Evolutionary conservation across 176 grass and related monocot species (phyloP).

Genomic region (Oropetium thomaeum): DNA sequence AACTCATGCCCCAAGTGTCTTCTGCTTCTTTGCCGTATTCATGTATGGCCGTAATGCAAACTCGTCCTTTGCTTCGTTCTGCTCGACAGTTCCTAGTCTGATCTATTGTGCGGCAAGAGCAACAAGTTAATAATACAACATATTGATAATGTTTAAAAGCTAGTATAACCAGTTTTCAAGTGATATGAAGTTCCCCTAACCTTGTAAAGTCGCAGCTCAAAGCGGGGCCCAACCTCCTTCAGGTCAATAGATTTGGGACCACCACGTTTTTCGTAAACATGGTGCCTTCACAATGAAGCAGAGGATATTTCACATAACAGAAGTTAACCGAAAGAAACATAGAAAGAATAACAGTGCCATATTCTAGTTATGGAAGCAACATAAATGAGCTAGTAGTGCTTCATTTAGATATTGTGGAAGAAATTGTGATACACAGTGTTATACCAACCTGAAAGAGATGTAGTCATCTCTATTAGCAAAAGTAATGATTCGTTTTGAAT

Average conservation of each 20-base stretch:
- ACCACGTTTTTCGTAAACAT: constrained; percentile 74
- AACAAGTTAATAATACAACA: neutral
- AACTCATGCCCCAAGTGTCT: constrained; percentile 59
- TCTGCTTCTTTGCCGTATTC: constrained; percentile 77
- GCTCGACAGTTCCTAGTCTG: constrained; percentile 68
- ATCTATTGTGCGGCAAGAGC: constrained; percentile 44
- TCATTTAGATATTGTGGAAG: neutral
- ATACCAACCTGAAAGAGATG: constrained; percentile 86
- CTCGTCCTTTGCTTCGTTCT: constrained; percentile 69
- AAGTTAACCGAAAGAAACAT: neutral
- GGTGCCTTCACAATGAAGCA: constrained; percentile 52
- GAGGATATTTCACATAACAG: neutral
- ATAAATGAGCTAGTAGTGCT: neutral
- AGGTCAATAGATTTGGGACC: constrained; percentile 71
- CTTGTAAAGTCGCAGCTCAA: constrained; percentile 79
- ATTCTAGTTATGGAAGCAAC: neutral
- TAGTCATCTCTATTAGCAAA: constrained; percentile 77
- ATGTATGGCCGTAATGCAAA: constrained; percentile 70
- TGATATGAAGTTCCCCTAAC: constrained; percentile 6
- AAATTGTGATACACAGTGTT: neutral
- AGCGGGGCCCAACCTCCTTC: constrained; percentile 78
- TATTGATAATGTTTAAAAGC: neutral
- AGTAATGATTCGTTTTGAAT: constrained; percentile 75
- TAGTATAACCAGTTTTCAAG: too few relatives aligned
- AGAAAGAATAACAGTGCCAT: neutral